These are phyloP conservation scores for Pseudogymnoascus verrucosus DNA, from an alignment of 2,329 filamentous ascomycete species.

Conservation along the genomic window DNA sequence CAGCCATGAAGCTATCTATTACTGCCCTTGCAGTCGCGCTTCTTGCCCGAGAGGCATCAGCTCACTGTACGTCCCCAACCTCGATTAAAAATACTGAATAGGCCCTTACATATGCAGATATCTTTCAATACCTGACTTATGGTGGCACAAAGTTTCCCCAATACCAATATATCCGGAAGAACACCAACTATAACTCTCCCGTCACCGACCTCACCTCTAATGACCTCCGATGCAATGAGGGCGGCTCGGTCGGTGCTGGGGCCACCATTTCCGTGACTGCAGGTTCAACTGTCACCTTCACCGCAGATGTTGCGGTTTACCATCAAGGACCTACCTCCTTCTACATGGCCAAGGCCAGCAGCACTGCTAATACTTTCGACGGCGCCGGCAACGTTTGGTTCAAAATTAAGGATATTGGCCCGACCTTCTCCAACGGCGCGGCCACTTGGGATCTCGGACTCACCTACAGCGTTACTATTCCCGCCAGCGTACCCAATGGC, in stretches of 20 bases:
- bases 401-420: constrained; percentile 29
- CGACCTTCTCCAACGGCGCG: constrained; percentile 21
- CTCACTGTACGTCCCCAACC: background rate
- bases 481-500: constrained; percentile 21
- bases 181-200: constrained; percentile 37
- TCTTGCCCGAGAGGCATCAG: constrained; percentile 4
- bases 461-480: constrained; percentile 23
- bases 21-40: background rate
- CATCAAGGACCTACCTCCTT: constrained; percentile 30
- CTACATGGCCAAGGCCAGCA: constrained; percentile 32
- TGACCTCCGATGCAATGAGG: constrained; percentile 36
- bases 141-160: constrained; percentile 9
- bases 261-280: constrained; percentile 9
- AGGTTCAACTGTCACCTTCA: constrained; percentile 8
- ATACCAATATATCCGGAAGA: constrained; percentile 33
- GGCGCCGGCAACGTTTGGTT: constrained; percentile 31
- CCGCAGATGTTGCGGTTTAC: constrained; percentile 21
- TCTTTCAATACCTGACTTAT: constrained; percentile 10
- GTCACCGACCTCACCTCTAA: constrained; percentile 41
- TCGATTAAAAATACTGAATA: background rate
- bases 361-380: constrained; percentile 27
- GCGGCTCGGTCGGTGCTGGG: background rate
- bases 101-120: background rate
- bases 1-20: background rate
- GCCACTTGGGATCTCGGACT: constrained; percentile 21